A percentile compares a stretch with the other conserved stretches of the same genome.
These are phyloP conservation scores for Chlorociboria aeruginascens DNA, from an alignment of 495 filamentous ascomycete genomes.

Conservation along the genomic window DNA sequence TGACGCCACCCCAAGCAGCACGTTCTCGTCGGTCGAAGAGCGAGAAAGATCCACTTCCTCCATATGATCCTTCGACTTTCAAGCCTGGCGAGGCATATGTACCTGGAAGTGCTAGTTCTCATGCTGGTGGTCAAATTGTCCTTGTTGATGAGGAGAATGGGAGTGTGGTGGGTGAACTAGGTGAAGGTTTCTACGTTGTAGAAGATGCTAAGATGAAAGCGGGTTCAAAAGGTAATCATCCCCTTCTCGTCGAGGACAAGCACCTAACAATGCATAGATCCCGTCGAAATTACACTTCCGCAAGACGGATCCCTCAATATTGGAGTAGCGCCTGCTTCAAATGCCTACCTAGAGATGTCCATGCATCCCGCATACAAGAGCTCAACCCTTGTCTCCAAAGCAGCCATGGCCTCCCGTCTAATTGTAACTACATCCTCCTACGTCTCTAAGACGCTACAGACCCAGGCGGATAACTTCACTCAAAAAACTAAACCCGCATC, in stretches of 20 bases:
- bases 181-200: constrained; percentile 68
- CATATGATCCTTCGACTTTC: constrained; percentile 75
- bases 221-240: constrained; percentile 73
- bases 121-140: constrained; percentile 65
- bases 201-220: constrained; percentile 61
- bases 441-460: constrained; percentile 62
- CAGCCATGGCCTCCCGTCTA: constrained; percentile 79
- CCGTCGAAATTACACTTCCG: constrained; percentile 82
- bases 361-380: constrained; percentile 82
- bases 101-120: constrained; percentile 34
- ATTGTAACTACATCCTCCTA: constrained; percentile 79
- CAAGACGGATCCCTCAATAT: constrained; percentile 58
- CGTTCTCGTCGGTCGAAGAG: constrained; percentile 22
- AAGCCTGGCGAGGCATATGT: constrained; percentile 69
- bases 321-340: constrained; percentile 60
- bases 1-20: constrained; percentile 41
- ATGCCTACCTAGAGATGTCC: constrained; percentile 69
- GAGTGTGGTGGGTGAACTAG: constrained; percentile 83
- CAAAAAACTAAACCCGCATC: constrained; percentile 60
- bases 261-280: constrained; percentile 40
- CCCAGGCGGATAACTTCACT: constrained; percentile 68
- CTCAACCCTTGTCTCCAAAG: constrained; percentile 78
- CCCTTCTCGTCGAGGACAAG: not conserved
- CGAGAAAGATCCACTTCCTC: constrained; percentile 31
- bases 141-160: constrained; percentile 92